Percentiles rank a stretch among this genome's conserved stretches.
Evolutionary conservation across 75 land plant genomes (phyloP).

Genomic region (Adiantum capillusveneris): DNA sequence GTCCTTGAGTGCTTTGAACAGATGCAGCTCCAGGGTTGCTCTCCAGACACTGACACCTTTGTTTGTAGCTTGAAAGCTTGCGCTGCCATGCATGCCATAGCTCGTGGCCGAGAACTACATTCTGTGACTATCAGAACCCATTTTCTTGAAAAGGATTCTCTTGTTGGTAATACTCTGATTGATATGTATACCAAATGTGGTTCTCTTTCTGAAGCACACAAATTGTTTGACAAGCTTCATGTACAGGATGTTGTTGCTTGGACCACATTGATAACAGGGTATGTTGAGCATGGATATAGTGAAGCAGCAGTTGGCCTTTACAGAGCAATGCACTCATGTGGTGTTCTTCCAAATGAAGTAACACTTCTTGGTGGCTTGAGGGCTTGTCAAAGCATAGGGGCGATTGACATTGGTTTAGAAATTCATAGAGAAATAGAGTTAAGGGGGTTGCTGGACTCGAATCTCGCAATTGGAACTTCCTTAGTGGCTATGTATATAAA

Average conservation of each 20-base stretch:
- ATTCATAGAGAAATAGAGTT: constrained; percentile 11
- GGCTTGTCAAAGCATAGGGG: constrained; percentile 22
- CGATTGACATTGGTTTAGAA: constrained; percentile 11
- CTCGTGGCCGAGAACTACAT: too few species aligned
- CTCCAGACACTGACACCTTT: too few species aligned
- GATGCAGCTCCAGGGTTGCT: too few species aligned
- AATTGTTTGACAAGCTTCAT: constrained; percentile 17
- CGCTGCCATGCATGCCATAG: too few species aligned
- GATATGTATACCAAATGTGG: constrained; percentile 17
- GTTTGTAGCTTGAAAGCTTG: too few species aligned
- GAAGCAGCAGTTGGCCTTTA: constrained; percentile 28
- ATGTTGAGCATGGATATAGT: constrained; percentile 17
- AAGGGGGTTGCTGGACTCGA: constrained; percentile 4
- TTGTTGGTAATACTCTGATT: constrained; percentile 4
- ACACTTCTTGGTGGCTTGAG: constrained; percentile 40
- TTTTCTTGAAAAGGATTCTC: not conserved
- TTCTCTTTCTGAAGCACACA: constrained; percentile 5
- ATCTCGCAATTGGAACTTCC: not conserved
- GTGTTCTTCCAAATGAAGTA: constrained; percentile 25
- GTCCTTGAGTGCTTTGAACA: too few species aligned
- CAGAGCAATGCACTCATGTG: constrained; percentile 8
- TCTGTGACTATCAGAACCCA: too few species aligned
- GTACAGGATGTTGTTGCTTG: constrained; percentile 6
- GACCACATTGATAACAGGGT: constrained; percentile 24
- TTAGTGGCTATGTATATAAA: constrained; percentile 30